Conservation (phyloP, 2,329 filamentous ascomycete species). For the Scedosporium minutisporum region DNA sequence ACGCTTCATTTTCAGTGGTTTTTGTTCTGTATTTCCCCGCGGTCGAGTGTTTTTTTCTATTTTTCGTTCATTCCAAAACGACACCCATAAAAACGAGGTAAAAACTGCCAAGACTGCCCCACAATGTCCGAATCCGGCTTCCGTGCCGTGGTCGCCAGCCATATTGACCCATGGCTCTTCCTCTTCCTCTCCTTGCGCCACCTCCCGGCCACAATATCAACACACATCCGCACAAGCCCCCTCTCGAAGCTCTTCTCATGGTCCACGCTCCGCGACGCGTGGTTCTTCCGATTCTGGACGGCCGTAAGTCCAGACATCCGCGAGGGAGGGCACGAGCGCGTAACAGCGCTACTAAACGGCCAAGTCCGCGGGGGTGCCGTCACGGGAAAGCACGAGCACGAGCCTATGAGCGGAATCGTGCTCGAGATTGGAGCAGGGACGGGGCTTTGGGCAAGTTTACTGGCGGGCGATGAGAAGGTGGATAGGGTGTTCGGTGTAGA, state of each 20-base stretch:
- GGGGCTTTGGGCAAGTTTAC: conserved; percentile 51
- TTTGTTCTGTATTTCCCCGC: not conserved
- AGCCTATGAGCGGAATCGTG: conserved; percentile 39
- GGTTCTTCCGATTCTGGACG: conserved; percentile 55
- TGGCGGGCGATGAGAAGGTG: conserved; percentile 21
- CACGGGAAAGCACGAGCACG: conserved; percentile 20
- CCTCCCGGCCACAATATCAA: conserved; percentile 40
- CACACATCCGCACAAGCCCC: conserved; percentile 26
- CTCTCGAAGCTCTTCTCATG: conserved; percentile 29
- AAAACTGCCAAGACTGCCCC: not conserved
- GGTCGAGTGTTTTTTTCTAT: not conserved
- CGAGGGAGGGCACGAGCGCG: conserved; percentile 25
- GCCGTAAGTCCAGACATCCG: conserved; percentile 41
- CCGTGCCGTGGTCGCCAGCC: conserved; percentile 11
- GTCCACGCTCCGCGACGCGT: conserved; percentile 32
- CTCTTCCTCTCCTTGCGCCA: conserved; percentile 36
- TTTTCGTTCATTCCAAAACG: not conserved
- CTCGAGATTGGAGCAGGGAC: conserved; percentile 54
- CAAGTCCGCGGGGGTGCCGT: conserved; percentile 28
- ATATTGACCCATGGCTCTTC: conserved; percentile 43
- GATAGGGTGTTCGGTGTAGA: conserved; percentile 53
- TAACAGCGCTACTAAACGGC: conserved; percentile 47
- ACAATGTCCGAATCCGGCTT: not conserved
- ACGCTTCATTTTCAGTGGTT: too few species aligned
- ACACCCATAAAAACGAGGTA: not conserved